These are phyloP conservation scores for Royoungia palumana DNA, from an alignment of 768 basidiomycete genomes.

Conservation along the genomic window DNA sequence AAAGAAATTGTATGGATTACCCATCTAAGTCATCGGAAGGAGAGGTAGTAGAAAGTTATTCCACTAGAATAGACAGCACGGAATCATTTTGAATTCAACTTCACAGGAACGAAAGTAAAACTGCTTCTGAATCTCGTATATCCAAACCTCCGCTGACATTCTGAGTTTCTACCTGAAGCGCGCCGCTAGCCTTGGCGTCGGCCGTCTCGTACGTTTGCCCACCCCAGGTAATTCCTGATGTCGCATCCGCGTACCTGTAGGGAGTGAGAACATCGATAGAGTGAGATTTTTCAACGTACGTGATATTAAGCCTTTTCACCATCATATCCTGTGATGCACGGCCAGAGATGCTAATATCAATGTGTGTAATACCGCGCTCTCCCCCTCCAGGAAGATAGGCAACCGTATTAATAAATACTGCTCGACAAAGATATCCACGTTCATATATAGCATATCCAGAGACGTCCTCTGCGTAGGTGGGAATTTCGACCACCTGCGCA, in stretches of 20 bases:
- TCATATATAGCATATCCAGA: slow-evolving; percentile 66
- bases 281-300: slow-evolving; percentile 26
- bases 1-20: slow-evolving; percentile 36
- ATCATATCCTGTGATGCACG: slow-evolving; percentile 29
- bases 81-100: too few relatives aligned
- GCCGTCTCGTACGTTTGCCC: slow-evolving; percentile 56
- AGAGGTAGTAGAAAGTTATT: too few relatives aligned
- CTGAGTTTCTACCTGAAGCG: slow-evolving; percentile 26
- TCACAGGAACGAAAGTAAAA: slow-evolving; percentile 31
- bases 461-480: slow-evolving; percentile 43
- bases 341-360: slow-evolving; percentile 40
- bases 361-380: slow-evolving; percentile 39
- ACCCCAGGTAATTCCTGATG: slow-evolving; percentile 51
- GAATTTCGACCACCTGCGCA: slow-evolving; percentile 45
- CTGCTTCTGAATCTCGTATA: slow-evolving; percentile 46
- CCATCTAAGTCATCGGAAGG: neutral
- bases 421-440: slow-evolving; percentile 38
- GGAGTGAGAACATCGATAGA: neutral
- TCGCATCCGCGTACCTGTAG: slow-evolving; percentile 48
- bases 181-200: slow-evolving; percentile 41
- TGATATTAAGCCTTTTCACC: slow-evolving; percentile 50
- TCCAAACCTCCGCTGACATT: slow-evolving; percentile 39
- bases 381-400: slow-evolving; percentile 42
- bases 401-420: slow-evolving; percentile 56
- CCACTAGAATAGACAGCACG: too few relatives aligned